Evolutionary conservation across 2,329 filamentous ascomycete species (phyloP).

Genomic region (Paracoccidioides brasiliensis): DNA sequence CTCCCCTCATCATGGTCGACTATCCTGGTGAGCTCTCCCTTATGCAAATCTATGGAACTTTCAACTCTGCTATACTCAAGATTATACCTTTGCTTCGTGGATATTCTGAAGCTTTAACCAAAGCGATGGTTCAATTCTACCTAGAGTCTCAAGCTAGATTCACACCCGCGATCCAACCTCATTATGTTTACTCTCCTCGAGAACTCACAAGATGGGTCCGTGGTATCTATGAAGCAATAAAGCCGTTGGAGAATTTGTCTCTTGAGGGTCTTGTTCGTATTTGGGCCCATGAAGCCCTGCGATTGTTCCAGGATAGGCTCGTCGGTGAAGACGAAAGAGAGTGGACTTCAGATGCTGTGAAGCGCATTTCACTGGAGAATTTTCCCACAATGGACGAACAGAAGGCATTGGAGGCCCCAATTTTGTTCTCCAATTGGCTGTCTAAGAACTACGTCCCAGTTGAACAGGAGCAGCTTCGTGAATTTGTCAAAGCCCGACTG

Average conservation of each 20-base stretch:
- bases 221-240: constrained; percentile 92
- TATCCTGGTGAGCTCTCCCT: constrained; percentile 93
- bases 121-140: constrained; percentile 96
- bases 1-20: constrained; percentile 98
- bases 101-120: constrained; percentile 85
- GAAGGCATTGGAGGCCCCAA: constrained; percentile 79
- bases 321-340: constrained; percentile 86
- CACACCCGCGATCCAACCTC: constrained; percentile 90
- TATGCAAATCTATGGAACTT: constrained; percentile 95
- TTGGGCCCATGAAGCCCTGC: constrained; percentile 93
- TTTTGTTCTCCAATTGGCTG: constrained; percentile 98
- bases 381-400: constrained; percentile 94
- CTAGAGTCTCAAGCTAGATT: constrained; percentile 88
- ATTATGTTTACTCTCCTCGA: constrained; percentile 98
- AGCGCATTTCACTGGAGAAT: constrained; percentile 71
- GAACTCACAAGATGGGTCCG: constrained; percentile 96
- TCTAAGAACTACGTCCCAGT: constrained; percentile 98
- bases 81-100: constrained; percentile 90
- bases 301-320: constrained; percentile 92
- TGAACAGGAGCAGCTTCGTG: constrained; percentile 82
- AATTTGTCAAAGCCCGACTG: constrained; percentile 93
- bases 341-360: constrained; percentile 86
- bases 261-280: constrained; percentile 89
- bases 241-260: constrained; percentile 74
- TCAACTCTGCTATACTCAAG: constrained; percentile 92